Evolutionary conservation across 1,139 yeast species (phyloP).

Genomic region (Torulaspora globosa): DNA sequence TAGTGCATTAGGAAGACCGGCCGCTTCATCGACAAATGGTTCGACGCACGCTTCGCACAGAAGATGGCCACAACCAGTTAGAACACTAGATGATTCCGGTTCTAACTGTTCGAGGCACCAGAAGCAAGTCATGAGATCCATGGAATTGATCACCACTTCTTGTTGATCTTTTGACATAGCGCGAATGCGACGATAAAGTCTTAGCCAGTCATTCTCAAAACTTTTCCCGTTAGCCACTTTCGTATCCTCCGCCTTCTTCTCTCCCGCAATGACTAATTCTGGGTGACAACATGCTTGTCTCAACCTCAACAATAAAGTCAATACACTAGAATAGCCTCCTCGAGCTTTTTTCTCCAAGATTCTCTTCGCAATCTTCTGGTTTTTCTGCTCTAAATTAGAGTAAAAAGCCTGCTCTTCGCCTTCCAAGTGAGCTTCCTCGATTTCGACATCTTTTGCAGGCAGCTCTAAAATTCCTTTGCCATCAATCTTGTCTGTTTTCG

Average conservation of each 20-base stretch:
- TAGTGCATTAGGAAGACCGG: conserved; percentile 36
- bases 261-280: conserved; percentile 66
- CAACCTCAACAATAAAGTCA: conserved; percentile 70
- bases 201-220: conserved; percentile 31
- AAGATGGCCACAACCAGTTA: conserved; percentile 65
- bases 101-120: conserved; percentile 62
- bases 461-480: conserved; percentile 71
- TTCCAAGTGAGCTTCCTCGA: conserved; percentile 49
- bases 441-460: conserved; percentile 58
- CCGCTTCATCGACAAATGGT: conserved; percentile 44
- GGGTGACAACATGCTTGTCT: conserved; percentile 92
- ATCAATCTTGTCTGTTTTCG: conserved; percentile 69
- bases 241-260: conserved; percentile 40
- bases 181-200: conserved; percentile 30
- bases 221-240: conserved; percentile 33
- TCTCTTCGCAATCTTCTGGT: conserved; percentile 54
- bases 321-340: conserved; percentile 55
- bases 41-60: conserved; percentile 61
- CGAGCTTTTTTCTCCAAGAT: conserved; percentile 35
- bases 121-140: conserved; percentile 49
- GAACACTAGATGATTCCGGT: conserved; percentile 44
- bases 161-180: conserved; percentile 27
- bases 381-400: conserved; percentile 51
- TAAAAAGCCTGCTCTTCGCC: conserved; percentile 57
- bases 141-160: conserved; percentile 33